phyloP scores from a whole-genome alignment of 768 basidiomycete genomes.

The Trametes cubensis region DNA sequence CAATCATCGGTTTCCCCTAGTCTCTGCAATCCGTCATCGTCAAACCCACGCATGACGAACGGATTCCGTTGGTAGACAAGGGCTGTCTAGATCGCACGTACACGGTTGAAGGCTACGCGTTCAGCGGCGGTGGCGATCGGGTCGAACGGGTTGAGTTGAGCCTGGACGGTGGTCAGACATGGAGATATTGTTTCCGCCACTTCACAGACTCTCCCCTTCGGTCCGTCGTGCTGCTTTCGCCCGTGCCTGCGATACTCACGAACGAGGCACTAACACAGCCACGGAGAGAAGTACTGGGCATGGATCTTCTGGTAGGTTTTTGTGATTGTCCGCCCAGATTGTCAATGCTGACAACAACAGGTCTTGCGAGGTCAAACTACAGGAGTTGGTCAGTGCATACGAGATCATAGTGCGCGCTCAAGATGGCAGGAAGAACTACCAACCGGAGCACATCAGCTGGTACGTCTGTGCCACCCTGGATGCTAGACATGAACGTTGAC shows the following conservation, averaged over 20 bases:
- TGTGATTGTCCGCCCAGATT: too few species aligned
- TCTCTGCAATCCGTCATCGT: conserved; percentile 26
- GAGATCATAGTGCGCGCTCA: conserved; percentile 24
- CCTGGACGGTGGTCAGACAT: conserved; percentile 27
- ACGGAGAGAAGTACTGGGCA: conserved; percentile 29
- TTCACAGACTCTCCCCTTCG: conserved; percentile 20
- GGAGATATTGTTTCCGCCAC: conserved; percentile 27
- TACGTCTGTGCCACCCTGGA: background rate
- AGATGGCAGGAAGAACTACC: conserved; percentile 24
- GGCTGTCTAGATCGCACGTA: conserved; percentile 9
- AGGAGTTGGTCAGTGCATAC: conserved; percentile 12
- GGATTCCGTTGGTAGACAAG: conserved; percentile 7
- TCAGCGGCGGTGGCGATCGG: conserved; percentile 20
- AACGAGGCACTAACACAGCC: background rate
- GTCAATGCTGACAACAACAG: background rate
- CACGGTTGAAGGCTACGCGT: conserved; percentile 27
- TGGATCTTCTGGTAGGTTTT: conserved; percentile 28
- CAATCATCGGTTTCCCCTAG: background rate
- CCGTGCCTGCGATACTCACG: background rate
- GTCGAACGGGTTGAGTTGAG: conserved; percentile 28
- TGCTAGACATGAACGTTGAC: too few species aligned
- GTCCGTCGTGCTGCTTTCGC: background rate
- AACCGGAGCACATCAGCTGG: conserved; percentile 28
- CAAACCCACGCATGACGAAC: conserved; percentile 25
- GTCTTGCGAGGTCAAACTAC: conserved; percentile 23